Evolutionary conservation across 176 grass and related monocot genomes (phyloP), one percentile per base, ranked within the genome.

Genomic region (Carex kokanica): DNA sequence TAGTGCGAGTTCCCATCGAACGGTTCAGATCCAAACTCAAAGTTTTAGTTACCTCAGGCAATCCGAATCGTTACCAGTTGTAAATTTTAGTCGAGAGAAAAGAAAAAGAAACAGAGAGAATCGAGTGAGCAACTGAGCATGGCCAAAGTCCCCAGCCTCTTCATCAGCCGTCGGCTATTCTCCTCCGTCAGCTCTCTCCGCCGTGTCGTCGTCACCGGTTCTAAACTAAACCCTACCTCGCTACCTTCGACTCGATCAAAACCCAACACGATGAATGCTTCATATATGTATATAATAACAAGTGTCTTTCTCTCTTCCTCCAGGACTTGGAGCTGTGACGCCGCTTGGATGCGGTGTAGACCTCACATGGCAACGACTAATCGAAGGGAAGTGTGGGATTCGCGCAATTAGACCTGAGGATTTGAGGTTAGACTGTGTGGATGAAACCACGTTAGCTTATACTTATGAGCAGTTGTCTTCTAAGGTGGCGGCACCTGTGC

Each of bases 141-240:
- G 45, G 45, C 45, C 1, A 49, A 11, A 12, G 45, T 49, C 45
- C 14, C 29, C 5, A 16, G 71, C 43, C 43, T 54, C 45, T 77
- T 77, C 36, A 16, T 77, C 36, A 16, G 43, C 68, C 80, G 51
- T 79, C 74, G 47, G 5, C 21, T 64, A n/a, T 16, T 79, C 87
- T 24, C 90, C 82, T 16, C 87, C 88, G 83, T 88, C 93, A 0
- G 68, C 74, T 32, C 72, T 56, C 4, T 78, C 31, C 90, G 92
- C 87, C 95, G 92, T 36, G 95, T 98, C 81, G 92, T 98, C 56
- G 90, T 94, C 23, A 98, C 95, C 16, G 84, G 84, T 90, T 51
- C 61, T 41, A 2, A 45, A 29, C 51, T 25, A 45, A 80, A 38
- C 36, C 45, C 64, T 38, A 25, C 45, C 31, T 17, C 18, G 14